Conservation (phyloP, 108 stramenopile genomes). For the Ochromonas danica region DNA sequence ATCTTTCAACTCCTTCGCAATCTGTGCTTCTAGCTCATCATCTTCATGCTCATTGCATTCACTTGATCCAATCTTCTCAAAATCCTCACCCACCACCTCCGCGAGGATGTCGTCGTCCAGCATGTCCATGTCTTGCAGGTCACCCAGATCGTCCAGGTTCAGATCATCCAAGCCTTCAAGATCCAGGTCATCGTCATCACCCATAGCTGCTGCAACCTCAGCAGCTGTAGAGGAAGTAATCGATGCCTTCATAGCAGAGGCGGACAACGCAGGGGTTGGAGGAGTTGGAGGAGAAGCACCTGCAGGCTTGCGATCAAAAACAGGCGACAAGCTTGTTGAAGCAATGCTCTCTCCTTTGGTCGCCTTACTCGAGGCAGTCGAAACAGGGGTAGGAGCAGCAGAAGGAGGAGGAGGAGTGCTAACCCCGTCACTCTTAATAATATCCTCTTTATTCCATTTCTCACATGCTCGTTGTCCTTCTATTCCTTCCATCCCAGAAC, state of each 20-base stretch:
- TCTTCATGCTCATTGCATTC: not conserved
- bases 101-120: not conserved
- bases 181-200: not conserved
- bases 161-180: not conserved
- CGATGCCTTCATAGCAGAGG: not conserved
- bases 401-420: too few relatives aligned
- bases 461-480: not conserved
- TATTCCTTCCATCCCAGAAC: slow-evolving; percentile 4
- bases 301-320: too few relatives aligned
- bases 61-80: not conserved
- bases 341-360: too few relatives aligned
- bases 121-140: not conserved
- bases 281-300: too few relatives aligned
- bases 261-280: not conserved
- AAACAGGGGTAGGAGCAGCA: too few relatives aligned
- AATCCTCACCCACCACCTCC: not conserved
- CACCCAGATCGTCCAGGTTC: not conserved
- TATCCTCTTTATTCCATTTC: not conserved
- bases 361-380: too few relatives aligned
- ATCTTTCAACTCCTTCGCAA: slow-evolving; percentile 1
- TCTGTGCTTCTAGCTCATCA: slow-evolving; percentile 26
- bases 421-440: not conserved
- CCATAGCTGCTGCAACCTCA: not conserved
- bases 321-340: too few relatives aligned
- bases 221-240: not conserved